These are phyloP conservation scores for Discostella stelligeroides DNA, from an alignment of 108 stramenopile species.

Conservation along the genomic window DNA sequence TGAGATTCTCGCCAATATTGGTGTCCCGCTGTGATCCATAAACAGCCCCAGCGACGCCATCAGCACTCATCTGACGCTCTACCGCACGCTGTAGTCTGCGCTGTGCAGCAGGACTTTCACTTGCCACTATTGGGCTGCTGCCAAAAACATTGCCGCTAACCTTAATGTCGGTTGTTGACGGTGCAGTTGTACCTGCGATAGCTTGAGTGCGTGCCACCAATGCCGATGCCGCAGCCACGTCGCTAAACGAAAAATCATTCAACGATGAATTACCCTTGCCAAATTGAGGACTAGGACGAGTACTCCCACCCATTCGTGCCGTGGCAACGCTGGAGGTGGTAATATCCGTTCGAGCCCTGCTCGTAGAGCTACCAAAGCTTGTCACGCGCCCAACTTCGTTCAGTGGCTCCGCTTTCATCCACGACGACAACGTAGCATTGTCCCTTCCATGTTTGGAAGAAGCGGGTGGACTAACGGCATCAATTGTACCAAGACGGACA, in stretches of 20 bases:
- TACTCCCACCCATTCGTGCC: conserved; percentile 39
- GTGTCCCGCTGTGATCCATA: neutral
- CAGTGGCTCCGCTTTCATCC: conserved; percentile 5
- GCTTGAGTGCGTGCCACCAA: neutral
- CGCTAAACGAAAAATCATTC: neutral
- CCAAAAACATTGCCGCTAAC: neutral
- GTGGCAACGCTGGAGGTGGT: conserved; percentile 42
- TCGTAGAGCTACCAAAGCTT: conserved; percentile 8
- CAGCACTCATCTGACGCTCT: conserved; percentile 4
- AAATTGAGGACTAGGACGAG: neutral
- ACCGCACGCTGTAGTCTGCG: conserved; percentile 25
- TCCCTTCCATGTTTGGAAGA: neutral
- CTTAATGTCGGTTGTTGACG: neutral
- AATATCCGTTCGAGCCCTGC: conserved; percentile 37
- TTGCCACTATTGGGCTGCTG: neutral
- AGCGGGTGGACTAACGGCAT: conserved; percentile 17
- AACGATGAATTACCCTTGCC: neutral
- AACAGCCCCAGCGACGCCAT: neutral
- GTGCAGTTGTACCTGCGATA: neutral
- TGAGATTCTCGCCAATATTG: neutral
- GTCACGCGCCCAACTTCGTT: conserved; percentile 14
- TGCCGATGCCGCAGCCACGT: neutral
- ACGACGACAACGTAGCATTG: neutral
- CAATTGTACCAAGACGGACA: conserved; percentile 35
- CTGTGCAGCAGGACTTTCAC: conserved; percentile 28